Evolutionary conservation across 139 green algal genomes (phyloP).

Genomic region (Chlorella vulgaris): DNA sequence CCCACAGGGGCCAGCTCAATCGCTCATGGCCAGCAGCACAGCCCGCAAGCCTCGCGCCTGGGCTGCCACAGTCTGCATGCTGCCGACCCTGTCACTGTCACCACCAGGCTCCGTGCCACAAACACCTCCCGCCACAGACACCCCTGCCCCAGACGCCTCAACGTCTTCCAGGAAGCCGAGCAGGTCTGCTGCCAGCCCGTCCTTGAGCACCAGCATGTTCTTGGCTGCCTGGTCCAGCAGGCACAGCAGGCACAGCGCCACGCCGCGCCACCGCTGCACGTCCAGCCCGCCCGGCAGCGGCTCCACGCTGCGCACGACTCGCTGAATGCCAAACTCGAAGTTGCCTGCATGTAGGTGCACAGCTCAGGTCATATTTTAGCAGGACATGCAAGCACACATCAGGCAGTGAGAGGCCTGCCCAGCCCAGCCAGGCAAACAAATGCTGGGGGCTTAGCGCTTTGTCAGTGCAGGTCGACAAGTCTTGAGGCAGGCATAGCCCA

Average conservation of each 20-base stretch:
- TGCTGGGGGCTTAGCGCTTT: not conserved
- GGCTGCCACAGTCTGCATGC: not conserved
- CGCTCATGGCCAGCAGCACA: slow-evolving; percentile 27
- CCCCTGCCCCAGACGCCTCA: slow-evolving; percentile 58
- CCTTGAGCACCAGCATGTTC: slow-evolving; percentile 85
- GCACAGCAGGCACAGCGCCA: slow-evolving; percentile 79
- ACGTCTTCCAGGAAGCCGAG: slow-evolving; percentile 69
- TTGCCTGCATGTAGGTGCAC: slow-evolving; percentile 4
- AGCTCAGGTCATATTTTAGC: too few species aligned
- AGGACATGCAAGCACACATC: not conserved
- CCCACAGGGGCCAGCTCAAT: not conserved
- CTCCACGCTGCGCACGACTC: slow-evolving; percentile 88
- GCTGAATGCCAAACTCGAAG: slow-evolving; percentile 85
- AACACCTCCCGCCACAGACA: slow-evolving; percentile 16
- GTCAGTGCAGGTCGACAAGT: too few species aligned
- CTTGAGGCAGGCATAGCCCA: too few species aligned
- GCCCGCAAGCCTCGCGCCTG: slow-evolving; percentile 14
- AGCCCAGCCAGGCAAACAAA: too few species aligned
- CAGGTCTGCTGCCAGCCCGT: slow-evolving; percentile 70
- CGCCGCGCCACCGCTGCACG: slow-evolving; percentile 78
- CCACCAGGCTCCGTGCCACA: too few species aligned
- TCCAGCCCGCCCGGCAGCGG: slow-evolving; percentile 85
- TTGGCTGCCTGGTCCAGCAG: slow-evolving; percentile 82
- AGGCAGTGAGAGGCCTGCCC: too few species aligned
- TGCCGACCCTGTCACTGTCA: not conserved